A percentile compares a stretch with the other conserved stretches of the same genome.
Evolutionary conservation across 2,329 filamentous ascomycete genomes (phyloP).

Genomic region (Mycosphaerella sp.): DNA sequence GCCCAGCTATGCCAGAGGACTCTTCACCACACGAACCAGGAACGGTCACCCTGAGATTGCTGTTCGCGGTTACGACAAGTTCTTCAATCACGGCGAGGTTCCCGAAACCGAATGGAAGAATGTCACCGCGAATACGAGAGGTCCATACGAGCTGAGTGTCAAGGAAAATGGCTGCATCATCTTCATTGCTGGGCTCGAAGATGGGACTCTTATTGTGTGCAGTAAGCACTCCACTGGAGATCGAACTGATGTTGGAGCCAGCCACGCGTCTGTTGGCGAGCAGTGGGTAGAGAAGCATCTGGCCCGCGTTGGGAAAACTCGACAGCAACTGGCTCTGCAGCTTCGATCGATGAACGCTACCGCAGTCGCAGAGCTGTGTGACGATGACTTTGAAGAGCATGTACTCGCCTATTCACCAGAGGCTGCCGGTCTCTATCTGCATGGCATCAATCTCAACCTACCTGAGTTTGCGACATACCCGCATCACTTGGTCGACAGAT

Average conservation of each 20-base stretch:
- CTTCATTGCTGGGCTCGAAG: slow-evolving; percentile 86
- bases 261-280: slow-evolving; percentile 81
- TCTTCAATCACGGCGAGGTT: slow-evolving; percentile 90
- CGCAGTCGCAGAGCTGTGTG: slow-evolving; percentile 90
- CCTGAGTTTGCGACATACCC: slow-evolving; percentile 86
- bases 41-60: slow-evolving; percentile 68
- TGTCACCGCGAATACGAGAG: slow-evolving; percentile 67
- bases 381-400: slow-evolving; percentile 94
- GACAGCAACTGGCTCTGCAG: slow-evolving; percentile 67
- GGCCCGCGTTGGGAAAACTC: slow-evolving; percentile 66
- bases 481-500: slow-evolving; percentile 73
- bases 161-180: slow-evolving; percentile 99
- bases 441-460: slow-evolving; percentile 94
- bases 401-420: slow-evolving; percentile 82
- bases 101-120: slow-evolving; percentile 73
- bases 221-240: slow-evolving; percentile 95
- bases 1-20: slow-evolving; percentile 84
- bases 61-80: slow-evolving; percentile 93
- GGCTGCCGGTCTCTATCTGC: slow-evolving; percentile 80
- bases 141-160: slow-evolving; percentile 89
- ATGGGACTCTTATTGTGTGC: slow-evolving; percentile 87
- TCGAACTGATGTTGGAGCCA: slow-evolving; percentile 62
- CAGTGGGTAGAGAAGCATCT: slow-evolving; percentile 75
- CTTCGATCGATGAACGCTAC: slow-evolving; percentile 80
- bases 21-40: slow-evolving; percentile 75